These are phyloP conservation scores for Boletus sensibilis DNA, from an alignment of 768 basidiomycete genomes.

Conservation along the genomic window DNA sequence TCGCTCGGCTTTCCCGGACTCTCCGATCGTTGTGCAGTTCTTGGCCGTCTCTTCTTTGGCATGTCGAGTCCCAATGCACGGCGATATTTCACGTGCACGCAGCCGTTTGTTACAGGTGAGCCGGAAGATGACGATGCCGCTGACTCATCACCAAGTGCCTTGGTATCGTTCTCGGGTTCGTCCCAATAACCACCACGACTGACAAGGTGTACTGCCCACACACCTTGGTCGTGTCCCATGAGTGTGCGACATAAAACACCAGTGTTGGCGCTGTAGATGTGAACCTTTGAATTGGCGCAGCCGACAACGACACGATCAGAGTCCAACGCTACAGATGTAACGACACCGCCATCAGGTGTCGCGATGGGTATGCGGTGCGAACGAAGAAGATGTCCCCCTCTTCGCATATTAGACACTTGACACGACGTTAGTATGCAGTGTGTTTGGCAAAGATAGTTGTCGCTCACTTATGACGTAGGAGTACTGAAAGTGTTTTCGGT, in stretches of 20 bases:
- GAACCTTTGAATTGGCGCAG: conserved; percentile 80
- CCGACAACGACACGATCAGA: conserved; percentile 83
- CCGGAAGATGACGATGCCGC: not conserved
- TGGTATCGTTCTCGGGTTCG: conserved; percentile 10
- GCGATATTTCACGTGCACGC: conserved; percentile 38
- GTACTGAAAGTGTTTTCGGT: conserved; percentile 66
- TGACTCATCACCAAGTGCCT: conserved; percentile 8
- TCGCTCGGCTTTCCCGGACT: conserved; percentile 44
- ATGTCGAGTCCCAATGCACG: conserved; percentile 48
- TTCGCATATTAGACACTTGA: conserved; percentile 78
- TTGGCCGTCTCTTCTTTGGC: conserved; percentile 21
- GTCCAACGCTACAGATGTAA: conserved; percentile 87
- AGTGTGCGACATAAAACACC: conserved; percentile 78
- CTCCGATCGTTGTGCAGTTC: conserved; percentile 15
- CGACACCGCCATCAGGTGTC: conserved; percentile 56
- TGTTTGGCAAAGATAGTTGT: not conserved
- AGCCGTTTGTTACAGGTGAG: conserved; percentile 21
- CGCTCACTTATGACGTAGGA: conserved; percentile 69
- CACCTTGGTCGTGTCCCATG: conserved; percentile 83
- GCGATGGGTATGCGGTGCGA: conserved; percentile 53
- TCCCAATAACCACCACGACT: conserved; percentile 56
- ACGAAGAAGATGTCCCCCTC: conserved; percentile 67
- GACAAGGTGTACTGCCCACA: conserved; percentile 87
- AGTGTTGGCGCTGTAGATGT: conserved; percentile 77
- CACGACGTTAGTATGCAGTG: not conserved